A percentile compares a stretch with the other conserved stretches of the same genome.
Conservation (phyloP, 331 rosid species). For the Telfairia occidentalis region DNA sequence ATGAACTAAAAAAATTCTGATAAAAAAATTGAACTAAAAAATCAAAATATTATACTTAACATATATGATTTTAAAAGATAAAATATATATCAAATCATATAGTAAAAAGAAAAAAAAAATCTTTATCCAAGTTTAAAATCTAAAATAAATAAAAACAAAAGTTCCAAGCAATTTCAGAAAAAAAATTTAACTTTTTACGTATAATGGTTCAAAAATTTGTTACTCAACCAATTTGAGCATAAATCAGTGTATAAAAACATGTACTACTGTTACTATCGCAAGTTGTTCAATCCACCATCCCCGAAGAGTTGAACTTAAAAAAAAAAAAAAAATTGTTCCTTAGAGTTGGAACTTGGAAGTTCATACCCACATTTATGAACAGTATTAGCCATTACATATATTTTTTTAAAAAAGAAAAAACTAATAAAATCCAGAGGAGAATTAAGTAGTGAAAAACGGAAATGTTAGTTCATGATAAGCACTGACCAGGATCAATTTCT, state of each 20-base stretch:
- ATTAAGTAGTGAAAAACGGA: background rate
- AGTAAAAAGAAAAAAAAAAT: background rate
- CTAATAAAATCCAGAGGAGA: background rate
- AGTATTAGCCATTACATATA: background rate
- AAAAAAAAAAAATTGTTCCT: no score
- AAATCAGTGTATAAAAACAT: no score
- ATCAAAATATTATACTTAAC: background rate
- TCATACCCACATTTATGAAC: background rate
- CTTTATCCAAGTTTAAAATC: background rate
- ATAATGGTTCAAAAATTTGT: background rate
- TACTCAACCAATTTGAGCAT: no score
- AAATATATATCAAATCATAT: background rate
- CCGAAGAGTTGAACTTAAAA: no score
- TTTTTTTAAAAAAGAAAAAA: background rate
- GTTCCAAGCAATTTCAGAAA: background rate
- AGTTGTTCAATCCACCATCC: no score
- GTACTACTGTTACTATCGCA: no score
- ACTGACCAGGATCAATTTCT: constrained; percentile 58
- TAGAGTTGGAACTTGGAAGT: no score
- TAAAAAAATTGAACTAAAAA: no score
- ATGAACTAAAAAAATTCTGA: no score
- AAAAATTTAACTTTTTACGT: background rate
- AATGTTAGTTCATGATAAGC: background rate
- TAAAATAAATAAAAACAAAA: background rate
- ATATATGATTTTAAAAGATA: background rate